Percentiles rank a stretch among this genome's conserved stretches.
These are phyloP conservation scores for Pyricularia pennisetigena DNA, from an alignment of 2,329 filamentous ascomycete species.

Conservation along the genomic window DNA sequence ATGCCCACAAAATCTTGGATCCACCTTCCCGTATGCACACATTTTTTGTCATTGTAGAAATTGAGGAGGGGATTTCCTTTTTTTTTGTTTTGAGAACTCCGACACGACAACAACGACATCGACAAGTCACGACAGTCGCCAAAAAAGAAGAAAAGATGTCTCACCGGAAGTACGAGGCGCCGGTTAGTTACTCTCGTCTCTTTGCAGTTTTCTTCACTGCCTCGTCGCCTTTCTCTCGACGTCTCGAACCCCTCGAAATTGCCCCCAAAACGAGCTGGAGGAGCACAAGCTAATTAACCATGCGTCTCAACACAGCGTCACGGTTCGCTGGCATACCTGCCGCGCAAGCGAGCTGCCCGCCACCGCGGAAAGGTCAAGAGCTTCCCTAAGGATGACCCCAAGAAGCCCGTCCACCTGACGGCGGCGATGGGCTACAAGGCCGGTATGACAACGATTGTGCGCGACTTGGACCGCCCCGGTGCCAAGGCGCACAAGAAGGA, in stretches of 20 bases:
- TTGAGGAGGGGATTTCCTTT: not conserved
- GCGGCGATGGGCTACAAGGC: slow-evolving; percentile 99
- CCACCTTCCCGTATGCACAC: too few relatives aligned
- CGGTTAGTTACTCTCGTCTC: slow-evolving; percentile 20
- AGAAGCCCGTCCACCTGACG: slow-evolving; percentile 98
- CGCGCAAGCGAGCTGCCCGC: slow-evolving; percentile 84
- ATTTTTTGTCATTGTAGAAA: too few relatives aligned
- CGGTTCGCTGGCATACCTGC: slow-evolving; percentile 82
- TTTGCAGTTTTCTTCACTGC: not conserved
- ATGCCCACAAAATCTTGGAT: too few relatives aligned
- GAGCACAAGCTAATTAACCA: slow-evolving; percentile 10
- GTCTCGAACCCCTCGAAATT: not conserved
- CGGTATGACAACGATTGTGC: slow-evolving; percentile 99
- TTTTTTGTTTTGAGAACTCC: not conserved
- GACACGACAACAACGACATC: not conserved
- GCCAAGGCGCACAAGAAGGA: slow-evolving; percentile 99
- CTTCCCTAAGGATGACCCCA: slow-evolving; percentile 99
- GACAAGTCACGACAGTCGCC: not conserved
- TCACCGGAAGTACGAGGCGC: slow-evolving; percentile 65
- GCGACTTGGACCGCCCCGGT: slow-evolving; percentile 96
- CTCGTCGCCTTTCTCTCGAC: not conserved
- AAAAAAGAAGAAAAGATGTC: slow-evolving; percentile 18
- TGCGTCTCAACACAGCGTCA: slow-evolving; percentile 47
- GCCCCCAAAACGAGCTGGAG: not conserved
- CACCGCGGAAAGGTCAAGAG: slow-evolving; percentile 98